These are phyloP conservation scores for Colletotrichum eleusines DNA, from an alignment of 2,329 filamentous ascomycete species.

Conservation along the genomic window DNA sequence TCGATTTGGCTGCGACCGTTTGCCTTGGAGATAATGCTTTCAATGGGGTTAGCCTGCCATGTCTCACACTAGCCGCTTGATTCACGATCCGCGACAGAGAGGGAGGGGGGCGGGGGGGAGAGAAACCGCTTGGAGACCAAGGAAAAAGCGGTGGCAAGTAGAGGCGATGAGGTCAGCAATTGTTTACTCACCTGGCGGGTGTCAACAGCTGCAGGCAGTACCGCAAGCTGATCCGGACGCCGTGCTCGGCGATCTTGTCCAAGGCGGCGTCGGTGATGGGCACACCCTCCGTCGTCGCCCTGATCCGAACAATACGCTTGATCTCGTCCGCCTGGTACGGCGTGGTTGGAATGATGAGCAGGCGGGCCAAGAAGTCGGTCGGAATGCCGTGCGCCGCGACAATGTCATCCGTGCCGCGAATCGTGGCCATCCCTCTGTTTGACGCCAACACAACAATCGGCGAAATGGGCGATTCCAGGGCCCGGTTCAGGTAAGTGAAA, in stretches of 20 bases:
- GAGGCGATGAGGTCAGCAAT: not conserved
- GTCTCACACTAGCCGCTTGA: constrained; percentile 47
- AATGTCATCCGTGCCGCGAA: constrained; percentile 86
- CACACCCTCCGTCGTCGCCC: constrained; percentile 84
- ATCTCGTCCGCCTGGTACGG: constrained; percentile 91
- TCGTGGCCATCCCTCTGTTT: constrained; percentile 93
- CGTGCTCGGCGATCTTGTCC: constrained; percentile 87
- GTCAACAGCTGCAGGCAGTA: constrained; percentile 95
- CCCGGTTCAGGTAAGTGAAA: constrained; percentile 98
- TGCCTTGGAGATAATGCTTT: constrained; percentile 87
- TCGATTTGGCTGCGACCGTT: constrained; percentile 83
- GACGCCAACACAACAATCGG: constrained; percentile 98
- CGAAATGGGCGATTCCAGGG: constrained; percentile 93
- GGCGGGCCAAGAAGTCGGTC: constrained; percentile 89
- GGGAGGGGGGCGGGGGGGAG: not conserved
- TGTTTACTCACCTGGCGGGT: constrained; percentile 74
- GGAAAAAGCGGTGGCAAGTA: constrained; percentile 21
- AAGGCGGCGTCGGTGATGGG: constrained; percentile 84
- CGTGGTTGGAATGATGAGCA: constrained; percentile 96
- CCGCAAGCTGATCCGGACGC: constrained; percentile 88
- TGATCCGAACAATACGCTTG: constrained; percentile 88
- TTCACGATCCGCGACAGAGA: constrained; percentile 25
- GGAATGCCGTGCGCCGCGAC: constrained; percentile 93
- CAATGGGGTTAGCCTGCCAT: constrained; percentile 48
- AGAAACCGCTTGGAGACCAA: constrained; percentile 24